Percentiles rank a stretch among this genome's conserved stretches.
Conservation (phyloP, 2,329 filamentous ascomycete species). For the Hypoxylon rubiginosum region DNA sequence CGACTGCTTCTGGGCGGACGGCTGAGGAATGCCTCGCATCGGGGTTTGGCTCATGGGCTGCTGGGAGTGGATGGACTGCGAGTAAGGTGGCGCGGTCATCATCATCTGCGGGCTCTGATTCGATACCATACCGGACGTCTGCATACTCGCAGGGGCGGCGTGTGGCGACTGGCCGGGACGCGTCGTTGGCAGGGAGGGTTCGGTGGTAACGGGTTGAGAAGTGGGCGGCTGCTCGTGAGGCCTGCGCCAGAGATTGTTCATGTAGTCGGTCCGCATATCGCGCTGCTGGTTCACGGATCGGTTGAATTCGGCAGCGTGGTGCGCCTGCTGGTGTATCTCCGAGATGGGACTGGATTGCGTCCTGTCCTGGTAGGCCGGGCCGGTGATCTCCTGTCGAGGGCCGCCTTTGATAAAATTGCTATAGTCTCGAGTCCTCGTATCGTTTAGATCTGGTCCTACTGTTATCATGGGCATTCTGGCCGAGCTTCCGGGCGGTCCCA, state of each 20-base stretch:
- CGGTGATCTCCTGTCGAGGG: slow-evolving; percentile 89
- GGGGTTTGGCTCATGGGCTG: slow-evolving; percentile 79
- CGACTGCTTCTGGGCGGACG: slow-evolving; percentile 72
- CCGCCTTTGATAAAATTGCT: slow-evolving; percentile 81
- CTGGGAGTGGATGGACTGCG: slow-evolving; percentile 78
- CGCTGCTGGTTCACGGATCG: slow-evolving; percentile 85
- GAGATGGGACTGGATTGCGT: slow-evolving; percentile 80
- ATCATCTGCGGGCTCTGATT: slow-evolving; percentile 76
- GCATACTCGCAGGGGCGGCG: slow-evolving; percentile 65
- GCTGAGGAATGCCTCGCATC: slow-evolving; percentile 77
- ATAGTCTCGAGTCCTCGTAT: slow-evolving; percentile 84
- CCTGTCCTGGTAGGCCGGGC: slow-evolving; percentile 88
- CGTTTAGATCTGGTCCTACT: slow-evolving; percentile 81
- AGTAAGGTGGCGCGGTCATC: slow-evolving; percentile 75
- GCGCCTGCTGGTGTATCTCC: slow-evolving; percentile 87
- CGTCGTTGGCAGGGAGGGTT: slow-evolving; percentile 62
- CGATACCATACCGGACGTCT: slow-evolving; percentile 69
- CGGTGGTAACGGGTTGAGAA: slow-evolving; percentile 62
- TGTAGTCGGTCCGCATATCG: slow-evolving; percentile 81
- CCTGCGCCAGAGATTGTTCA: slow-evolving; percentile 85
- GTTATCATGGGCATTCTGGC: slow-evolving; percentile 88
- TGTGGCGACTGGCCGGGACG: slow-evolving; percentile 72
- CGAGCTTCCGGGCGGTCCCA: slow-evolving; percentile 74
- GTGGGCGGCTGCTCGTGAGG: slow-evolving; percentile 81
- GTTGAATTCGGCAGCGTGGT: slow-evolving; percentile 92